Evolutionary conservation across 2,329 filamentous ascomycete genomes (phyloP).

Genomic region (Magnaporthales sp.): DNA sequence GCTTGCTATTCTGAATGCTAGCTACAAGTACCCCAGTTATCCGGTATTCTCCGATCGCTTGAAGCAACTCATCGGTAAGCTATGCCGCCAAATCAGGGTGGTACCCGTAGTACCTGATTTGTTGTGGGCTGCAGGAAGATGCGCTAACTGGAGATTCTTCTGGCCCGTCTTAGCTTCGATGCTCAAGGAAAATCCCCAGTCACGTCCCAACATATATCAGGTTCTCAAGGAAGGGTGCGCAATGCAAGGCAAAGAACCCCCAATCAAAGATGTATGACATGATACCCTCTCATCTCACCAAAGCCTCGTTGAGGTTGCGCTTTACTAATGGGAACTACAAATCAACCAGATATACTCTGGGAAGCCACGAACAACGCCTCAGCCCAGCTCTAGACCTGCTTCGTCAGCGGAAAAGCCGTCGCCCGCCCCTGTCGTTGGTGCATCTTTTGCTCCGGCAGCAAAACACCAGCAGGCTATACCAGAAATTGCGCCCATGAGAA

Average conservation of each 20-base stretch:
- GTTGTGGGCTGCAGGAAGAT: not conserved
- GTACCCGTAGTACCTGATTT: no score
- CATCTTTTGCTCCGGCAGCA: conserved; percentile 69
- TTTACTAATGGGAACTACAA: conserved; percentile 10
- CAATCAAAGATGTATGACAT: conserved; percentile 68
- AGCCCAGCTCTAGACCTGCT: conserved; percentile 30
- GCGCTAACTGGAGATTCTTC: not conserved
- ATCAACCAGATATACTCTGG: conserved; percentile 59
- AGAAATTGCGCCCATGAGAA: conserved; percentile 87
- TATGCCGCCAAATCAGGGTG: not conserved
- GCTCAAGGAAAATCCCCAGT: conserved; percentile 73
- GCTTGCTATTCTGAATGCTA: conserved; percentile 93
- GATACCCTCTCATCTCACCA: not conserved
- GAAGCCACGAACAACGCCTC: conserved; percentile 54
- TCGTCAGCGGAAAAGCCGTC: conserved; percentile 44
- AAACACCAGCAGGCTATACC: conserved; percentile 68
- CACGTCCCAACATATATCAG: conserved; percentile 87
- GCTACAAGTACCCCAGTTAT: conserved; percentile 82
- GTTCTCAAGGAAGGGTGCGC: conserved; percentile 77
- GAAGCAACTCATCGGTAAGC: conserved; percentile 79
- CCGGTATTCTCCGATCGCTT: conserved; percentile 83
- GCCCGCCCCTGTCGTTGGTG: conserved; percentile 60
- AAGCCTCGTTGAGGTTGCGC: not conserved
- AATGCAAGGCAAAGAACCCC: conserved; percentile 81
- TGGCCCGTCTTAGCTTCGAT: conserved; percentile 60